Percentiles rank a stretch among this genome's conserved stretches.
Evolutionary conservation across 2,329 filamentous ascomycete species (phyloP).

Genomic region (Ceratocystis huliohia): DNA sequence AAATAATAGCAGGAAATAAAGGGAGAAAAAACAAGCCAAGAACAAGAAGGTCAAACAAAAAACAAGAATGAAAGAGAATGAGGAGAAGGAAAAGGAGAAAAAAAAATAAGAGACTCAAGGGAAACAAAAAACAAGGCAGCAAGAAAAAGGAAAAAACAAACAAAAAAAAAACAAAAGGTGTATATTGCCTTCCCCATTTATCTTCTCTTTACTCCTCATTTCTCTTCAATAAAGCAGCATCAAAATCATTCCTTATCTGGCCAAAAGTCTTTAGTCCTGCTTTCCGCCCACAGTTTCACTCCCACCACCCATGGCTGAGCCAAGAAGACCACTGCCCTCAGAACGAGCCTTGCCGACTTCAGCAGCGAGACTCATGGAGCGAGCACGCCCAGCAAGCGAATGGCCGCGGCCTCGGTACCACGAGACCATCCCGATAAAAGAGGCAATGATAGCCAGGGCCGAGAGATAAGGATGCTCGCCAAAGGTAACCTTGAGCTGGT

Average conservation of each 20-base stretch:
- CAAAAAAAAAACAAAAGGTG: background rate
- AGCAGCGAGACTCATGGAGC: conserved; percentile 17
- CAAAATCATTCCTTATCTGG: background rate
- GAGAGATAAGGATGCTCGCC: conserved; percentile 47
- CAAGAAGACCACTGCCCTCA: conserved; percentile 9
- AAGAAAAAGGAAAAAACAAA: background rate
- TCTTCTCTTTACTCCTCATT: background rate
- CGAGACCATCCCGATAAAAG: conserved; percentile 13
- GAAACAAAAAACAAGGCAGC: background rate
- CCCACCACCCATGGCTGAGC: background rate
- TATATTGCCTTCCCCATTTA: background rate
- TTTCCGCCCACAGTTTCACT: conserved; percentile 14
- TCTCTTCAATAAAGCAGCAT: conserved; percentile 2
- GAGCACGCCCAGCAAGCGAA: conserved; percentile 13
- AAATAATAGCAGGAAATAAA: conserved; percentile 16
- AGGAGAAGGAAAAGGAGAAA: background rate
- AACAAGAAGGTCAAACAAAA: conserved; percentile 11
- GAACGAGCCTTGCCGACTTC: conserved; percentile 18
- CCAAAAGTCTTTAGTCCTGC: conserved; percentile 16
- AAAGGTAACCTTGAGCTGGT: conserved; percentile 48
- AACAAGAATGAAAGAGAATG: conserved; percentile 14
- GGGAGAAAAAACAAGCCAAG: conserved; percentile 6
- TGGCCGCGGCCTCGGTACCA: conserved; percentile 42
- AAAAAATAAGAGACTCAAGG: background rate
- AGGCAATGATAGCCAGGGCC: conserved; percentile 37